phyloP scores from a whole-genome alignment of 2,329 filamentous ascomycete species.

The Sporothrix globosa region DNA sequence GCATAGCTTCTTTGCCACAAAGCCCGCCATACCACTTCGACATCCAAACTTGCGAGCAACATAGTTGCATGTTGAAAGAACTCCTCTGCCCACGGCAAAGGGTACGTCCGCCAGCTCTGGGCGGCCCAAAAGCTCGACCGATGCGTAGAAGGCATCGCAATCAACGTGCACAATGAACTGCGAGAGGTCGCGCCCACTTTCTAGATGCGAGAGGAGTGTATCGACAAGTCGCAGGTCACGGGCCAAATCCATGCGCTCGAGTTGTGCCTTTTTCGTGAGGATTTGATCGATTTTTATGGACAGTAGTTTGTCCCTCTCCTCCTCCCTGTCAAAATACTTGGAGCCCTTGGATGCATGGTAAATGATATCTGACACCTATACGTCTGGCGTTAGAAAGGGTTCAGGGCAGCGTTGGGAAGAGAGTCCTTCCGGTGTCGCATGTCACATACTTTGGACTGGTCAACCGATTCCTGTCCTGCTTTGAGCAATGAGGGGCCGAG shows the following conservation, averaged over 20 bases:
- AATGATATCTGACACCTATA: slow-evolving; percentile 87
- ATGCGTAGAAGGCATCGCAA: slow-evolving; percentile 96
- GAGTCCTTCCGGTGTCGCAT: background rate
- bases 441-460: slow-evolving; percentile 73
- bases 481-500: slow-evolving; percentile 92
- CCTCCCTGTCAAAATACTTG: slow-evolving; percentile 93
- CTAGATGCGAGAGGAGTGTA: slow-evolving; percentile 77
- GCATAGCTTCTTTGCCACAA: slow-evolving; percentile 93
- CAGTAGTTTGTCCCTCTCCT: slow-evolving; percentile 76
- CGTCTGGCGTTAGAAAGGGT: background rate
- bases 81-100: slow-evolving; percentile 80
- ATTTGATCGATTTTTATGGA: slow-evolving; percentile 86
- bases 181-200: slow-evolving; percentile 75
- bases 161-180: slow-evolving; percentile 90
- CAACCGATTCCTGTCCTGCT: slow-evolving; percentile 88
- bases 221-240: slow-evolving; percentile 76
- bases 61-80: slow-evolving; percentile 78
- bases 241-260: slow-evolving; percentile 76
- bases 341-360: slow-evolving; percentile 96
- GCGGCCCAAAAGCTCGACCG: slow-evolving; percentile 81
- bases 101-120: slow-evolving; percentile 85
- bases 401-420: slow-evolving; percentile 12
- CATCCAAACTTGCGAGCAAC: slow-evolving; percentile 86
- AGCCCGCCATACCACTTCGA: slow-evolving; percentile 92
- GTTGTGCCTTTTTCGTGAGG: slow-evolving; percentile 69